Conservation (phyloP, 148 eudicot genomes). For the Camellia granthamiana region DNA sequence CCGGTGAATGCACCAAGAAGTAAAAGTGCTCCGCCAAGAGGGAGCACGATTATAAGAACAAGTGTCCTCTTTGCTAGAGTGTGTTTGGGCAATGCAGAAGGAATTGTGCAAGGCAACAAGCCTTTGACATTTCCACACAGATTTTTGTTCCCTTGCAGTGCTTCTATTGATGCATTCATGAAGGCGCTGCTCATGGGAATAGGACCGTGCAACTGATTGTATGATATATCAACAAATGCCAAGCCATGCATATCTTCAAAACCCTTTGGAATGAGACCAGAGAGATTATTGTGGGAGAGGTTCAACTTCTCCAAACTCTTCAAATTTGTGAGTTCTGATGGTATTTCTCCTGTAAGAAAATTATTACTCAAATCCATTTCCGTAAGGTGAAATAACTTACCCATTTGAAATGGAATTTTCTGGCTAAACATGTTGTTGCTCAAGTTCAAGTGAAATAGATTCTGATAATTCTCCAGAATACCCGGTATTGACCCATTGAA, state of each 20-base stretch:
- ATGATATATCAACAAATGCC: conserved; percentile 25
- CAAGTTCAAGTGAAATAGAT: conserved; percentile 14
- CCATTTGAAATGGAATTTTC: neutral
- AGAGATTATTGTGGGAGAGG: neutral
- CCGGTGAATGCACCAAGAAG: conserved; percentile 15
- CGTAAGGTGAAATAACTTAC: neutral
- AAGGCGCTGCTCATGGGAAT: conserved; percentile 32
- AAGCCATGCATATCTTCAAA: conserved; percentile 35
- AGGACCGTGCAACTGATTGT: conserved; percentile 35
- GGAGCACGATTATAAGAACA: conserved; percentile 21
- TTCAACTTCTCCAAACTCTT: conserved; percentile 26
- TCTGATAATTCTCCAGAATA: conserved; percentile 23
- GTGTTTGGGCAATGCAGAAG: neutral
- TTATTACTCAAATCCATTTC: conserved; percentile 33
- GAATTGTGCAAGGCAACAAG: conserved; percentile 20
- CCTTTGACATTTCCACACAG: conserved; percentile 36
- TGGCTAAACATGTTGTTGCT: neutral
- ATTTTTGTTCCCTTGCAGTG: conserved; percentile 26
- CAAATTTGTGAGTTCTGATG: conserved; percentile 25
- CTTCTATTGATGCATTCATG: conserved; percentile 18
- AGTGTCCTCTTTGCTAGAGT: neutral
- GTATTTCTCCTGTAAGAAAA: conserved; percentile 34
- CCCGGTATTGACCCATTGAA: conserved; percentile 34
- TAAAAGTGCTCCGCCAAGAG: conserved; percentile 19
- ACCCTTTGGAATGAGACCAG: conserved; percentile 18